Base-by-base conservation (phyloP, 2,329 filamentous ascomycete genomes). In the Tolypocladium tundrense region DNA sequence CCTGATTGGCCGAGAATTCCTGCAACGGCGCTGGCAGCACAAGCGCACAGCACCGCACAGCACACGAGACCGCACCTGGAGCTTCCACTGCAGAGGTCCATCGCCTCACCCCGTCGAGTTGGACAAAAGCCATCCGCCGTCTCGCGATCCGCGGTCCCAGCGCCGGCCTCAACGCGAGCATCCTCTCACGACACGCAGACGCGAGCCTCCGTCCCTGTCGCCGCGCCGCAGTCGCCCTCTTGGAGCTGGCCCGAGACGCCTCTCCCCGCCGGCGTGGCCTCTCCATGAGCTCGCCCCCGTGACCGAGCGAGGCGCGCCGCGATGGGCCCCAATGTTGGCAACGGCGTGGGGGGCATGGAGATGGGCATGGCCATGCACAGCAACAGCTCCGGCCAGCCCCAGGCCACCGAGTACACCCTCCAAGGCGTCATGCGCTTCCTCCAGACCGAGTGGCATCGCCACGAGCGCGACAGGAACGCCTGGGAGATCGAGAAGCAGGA, bases 401-500 rank as follows among this genome's bases (percentile, higher is more conserved):
- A 79, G 65, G 80, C 81, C 61, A 85, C 82, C 61, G 82, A 85
- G 65, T 85, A 85, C 65, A 85, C 82, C 8, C 72, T 85, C 42
- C 82, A 85, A 73, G 82, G 94, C 70, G 94, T 99, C 42, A 99
- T 99, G 94, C 92, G 94, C 74, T 99, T 99, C 73, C 85, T 99
- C 43, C 94, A 99, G 77, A 94, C 94, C 53, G 93, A 99, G 83
- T 99, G 94, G 94, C 94, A 99, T 75, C 88, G 91, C 65, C 93
- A 99, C 73, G 94, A 99, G 76, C 89, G 94, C 75, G 94, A 97
- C 70, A 86, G 94, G 67, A 99, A 99, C 75, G 88, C 91, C 42
- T 99, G 94, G 94, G 94, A 99, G 74, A 99, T 99, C 71, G 94
- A 99, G 75, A 88, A 91, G 70, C 94, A 96, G 67, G 94, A 99